Conservation (phyloP, 495 filamentous ascomycete genomes). For the Recurvomyces mirabilis region DNA sequence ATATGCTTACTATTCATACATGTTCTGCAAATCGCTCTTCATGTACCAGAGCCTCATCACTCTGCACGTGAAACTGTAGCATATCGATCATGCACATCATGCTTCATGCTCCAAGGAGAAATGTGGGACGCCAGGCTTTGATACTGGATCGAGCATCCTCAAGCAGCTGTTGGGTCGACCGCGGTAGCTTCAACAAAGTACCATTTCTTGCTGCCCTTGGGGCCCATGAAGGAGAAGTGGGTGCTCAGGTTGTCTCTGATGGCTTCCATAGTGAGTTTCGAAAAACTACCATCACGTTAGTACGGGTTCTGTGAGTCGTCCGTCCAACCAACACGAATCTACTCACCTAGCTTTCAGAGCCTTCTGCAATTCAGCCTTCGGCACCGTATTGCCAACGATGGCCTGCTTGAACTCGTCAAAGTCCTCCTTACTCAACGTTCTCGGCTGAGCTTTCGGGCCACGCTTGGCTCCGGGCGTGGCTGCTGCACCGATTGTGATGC, state of each 20-base stretch:
- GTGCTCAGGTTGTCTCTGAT: constrained; percentile 60
- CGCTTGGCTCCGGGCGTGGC: constrained; percentile 5
- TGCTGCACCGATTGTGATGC: constrained; percentile 3
- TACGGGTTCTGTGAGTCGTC: constrained; percentile 23
- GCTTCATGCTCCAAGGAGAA: too few relatives aligned
- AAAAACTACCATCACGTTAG: constrained; percentile 37
- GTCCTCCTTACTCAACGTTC: constrained; percentile 46
- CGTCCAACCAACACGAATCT: not conserved
- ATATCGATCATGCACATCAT: too few relatives aligned
- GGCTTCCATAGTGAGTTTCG: constrained; percentile 56
- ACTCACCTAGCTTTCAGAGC: constrained; percentile 54
- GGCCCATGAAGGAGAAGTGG: constrained; percentile 56
- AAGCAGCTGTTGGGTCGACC: not conserved
- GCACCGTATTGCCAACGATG: constrained; percentile 58
- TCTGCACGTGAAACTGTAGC: too few relatives aligned
- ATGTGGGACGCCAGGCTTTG: too few relatives aligned
- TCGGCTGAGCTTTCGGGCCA: constrained; percentile 22
- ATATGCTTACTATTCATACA: too few relatives aligned
- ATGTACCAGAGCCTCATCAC: too few relatives aligned
- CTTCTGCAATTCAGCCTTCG: constrained; percentile 66
- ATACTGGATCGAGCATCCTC: too few relatives aligned
- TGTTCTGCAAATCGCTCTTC: too few relatives aligned
- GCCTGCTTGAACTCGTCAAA: constrained; percentile 61
- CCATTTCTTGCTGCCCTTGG: constrained; percentile 55
- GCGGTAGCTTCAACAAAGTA: constrained; percentile 14